Conservation (phyloP, 257 asterid genomes). For the Echium plantagineum region DNA sequence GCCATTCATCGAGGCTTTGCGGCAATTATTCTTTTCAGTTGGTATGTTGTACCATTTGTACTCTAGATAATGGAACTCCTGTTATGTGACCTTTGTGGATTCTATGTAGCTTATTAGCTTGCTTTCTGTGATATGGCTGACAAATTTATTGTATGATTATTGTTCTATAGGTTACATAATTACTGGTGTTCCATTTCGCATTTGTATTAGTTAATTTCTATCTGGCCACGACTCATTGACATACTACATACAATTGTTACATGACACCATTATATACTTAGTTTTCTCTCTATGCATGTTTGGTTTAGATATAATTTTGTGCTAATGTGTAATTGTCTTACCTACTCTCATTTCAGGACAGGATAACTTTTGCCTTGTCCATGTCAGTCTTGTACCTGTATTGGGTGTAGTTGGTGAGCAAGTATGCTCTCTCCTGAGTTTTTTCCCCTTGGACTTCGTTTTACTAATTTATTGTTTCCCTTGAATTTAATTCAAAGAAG, state of each 20-base stretch:
- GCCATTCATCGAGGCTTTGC: conserved; percentile 92
- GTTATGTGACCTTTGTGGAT: not conserved
- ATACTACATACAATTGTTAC: not conserved
- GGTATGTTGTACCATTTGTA: conserved; percentile 34
- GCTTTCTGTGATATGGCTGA: not conserved
- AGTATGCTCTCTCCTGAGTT: conserved; percentile 24
- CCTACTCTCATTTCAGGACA: conserved; percentile 42
- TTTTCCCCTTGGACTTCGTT: not conserved
- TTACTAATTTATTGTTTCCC: not conserved
- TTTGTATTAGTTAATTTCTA: not conserved
- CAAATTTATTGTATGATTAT: no score
- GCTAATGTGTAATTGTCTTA: not conserved
- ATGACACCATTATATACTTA: not conserved
- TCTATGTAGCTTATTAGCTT: not conserved
- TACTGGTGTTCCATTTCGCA: not conserved
- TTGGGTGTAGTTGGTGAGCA: conserved; percentile 82
- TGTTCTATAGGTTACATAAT: not conserved
- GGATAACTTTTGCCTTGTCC: conserved; percentile 86
- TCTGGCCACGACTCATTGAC: not conserved
- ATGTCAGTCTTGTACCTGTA: conserved; percentile 95
- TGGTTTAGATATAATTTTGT: no score
- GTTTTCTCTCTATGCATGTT: no score
- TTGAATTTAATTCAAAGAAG: not conserved
- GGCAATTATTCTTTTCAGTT: conserved; percentile 82
- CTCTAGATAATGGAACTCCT: not conserved